Evolutionary conservation across 495 filamentous ascomycete species (phyloP), one percentile per base, ranked within the genome.

Genomic region (Viridothelium virens): DNA sequence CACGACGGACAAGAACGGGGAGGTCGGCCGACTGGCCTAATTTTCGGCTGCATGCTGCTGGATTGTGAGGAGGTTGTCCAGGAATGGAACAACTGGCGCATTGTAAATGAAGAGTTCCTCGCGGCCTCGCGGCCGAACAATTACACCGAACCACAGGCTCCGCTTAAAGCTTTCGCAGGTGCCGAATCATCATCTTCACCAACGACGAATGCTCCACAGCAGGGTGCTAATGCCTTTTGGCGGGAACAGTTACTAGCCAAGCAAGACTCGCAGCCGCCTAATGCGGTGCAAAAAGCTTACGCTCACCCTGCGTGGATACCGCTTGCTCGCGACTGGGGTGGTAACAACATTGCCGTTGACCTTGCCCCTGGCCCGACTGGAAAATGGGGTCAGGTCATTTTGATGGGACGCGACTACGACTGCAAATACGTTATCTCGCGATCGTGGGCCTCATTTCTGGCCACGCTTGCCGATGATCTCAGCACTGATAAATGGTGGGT

Each of bases 61-160:
- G 94, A 99, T 72, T 99, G 94, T 74, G 94, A 99, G 74, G 94
- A 99, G 75, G 96, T 99, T 63, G 87, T 97, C 6, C 90, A 96
- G 77, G 94, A 99, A 77, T 97, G 94, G 90, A 87, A 88, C 68
- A 96, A 96, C 73, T 99, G 94, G 94, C 87, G 89, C 70, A 86
- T 84, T 65, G 94, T 99, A 66, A 95, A 96, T 75, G 85, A 90
- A 63, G 91, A 97, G 73, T 96, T 88, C 72, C 81, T 97, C 56
- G 80, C 81, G 25, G 78, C 82, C 61, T 41, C 37, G n/a, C 81
- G 84, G 0, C 71, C 82, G 12, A 77, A 83, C 66, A 63, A 65
- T 41, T 65, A 72, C 62, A 78, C 79, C 63, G 82, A 83, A 61
- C 83, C 86, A 6, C 79, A 83, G 10, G 79, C 79, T 62, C 88